These are phyloP conservation scores for Ophiocordyceps camponoti-rufipedis DNA, from an alignment of 2,329 filamentous ascomycete species.

Conservation along the genomic window DNA sequence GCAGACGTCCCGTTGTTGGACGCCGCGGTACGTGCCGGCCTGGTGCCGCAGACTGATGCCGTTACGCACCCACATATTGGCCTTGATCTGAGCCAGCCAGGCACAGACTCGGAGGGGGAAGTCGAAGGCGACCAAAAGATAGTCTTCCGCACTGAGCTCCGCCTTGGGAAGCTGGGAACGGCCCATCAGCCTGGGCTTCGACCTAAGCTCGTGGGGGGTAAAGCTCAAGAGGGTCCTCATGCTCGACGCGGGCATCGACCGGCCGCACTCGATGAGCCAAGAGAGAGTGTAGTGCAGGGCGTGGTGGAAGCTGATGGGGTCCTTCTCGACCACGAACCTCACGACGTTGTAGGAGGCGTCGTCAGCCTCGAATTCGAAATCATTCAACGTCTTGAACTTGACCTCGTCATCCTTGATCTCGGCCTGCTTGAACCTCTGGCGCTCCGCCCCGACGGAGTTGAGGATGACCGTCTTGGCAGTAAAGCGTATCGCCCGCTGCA, in stretches of 20 bases:
- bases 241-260: constrained; percentile 49
- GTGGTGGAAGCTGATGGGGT: constrained; percentile 93
- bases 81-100: constrained; percentile 96
- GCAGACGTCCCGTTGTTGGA: constrained; percentile 75
- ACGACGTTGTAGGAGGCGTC: constrained; percentile 48
- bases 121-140: constrained; percentile 76
- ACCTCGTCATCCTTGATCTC: constrained; percentile 79
- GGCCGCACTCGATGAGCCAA: constrained; percentile 84
- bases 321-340: constrained; percentile 72
- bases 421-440: constrained; percentile 63
- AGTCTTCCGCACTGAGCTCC: constrained; percentile 50
- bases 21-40: constrained; percentile 80
- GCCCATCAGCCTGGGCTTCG: constrained; percentile 44
- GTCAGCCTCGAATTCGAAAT: constrained; percentile 61
- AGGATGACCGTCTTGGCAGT: constrained; percentile 72
- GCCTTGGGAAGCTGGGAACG: constrained; percentile 35
- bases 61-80: constrained; percentile 96
- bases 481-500: constrained; percentile 54
- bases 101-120: constrained; percentile 85
- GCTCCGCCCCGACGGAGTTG: constrained; percentile 78
- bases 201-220: constrained; percentile 49
- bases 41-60: constrained; percentile 92
- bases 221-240: constrained; percentile 55
- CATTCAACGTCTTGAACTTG: constrained; percentile 57
- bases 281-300: constrained; percentile 90